These are phyloP conservation scores for Citrullus mucosospermus DNA, from an alignment of 306 rosid species.

Conservation along the genomic window DNA sequence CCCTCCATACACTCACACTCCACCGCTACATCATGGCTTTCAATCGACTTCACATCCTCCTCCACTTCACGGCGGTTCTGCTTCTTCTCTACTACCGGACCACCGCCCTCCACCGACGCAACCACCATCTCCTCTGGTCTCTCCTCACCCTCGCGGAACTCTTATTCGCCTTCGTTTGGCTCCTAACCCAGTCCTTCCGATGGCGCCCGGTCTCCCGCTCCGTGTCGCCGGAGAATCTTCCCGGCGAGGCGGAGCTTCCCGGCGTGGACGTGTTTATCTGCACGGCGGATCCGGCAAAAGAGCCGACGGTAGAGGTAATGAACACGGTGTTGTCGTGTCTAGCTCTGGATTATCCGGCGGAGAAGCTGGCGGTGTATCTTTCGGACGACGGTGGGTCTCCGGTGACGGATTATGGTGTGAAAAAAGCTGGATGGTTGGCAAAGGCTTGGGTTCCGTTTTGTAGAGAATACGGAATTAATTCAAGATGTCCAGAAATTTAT, in stretches of 20 bases:
- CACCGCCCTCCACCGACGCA: constrained; percentile 19
- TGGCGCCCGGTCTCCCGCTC: constrained; percentile 45
- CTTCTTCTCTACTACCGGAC: constrained; percentile 42
- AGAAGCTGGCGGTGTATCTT: constrained; percentile 58
- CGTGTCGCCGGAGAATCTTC: constrained; percentile 45
- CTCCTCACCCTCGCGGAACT: constrained; percentile 45
- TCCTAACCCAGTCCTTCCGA: constrained; percentile 33
- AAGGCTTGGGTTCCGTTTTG: constrained; percentile 61
- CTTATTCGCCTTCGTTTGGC: constrained; percentile 50
- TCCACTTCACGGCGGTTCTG: constrained; percentile 36
- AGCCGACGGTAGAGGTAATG: constrained; percentile 60
- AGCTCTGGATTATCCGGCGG: constrained; percentile 55
- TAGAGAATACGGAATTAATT: constrained; percentile 21
- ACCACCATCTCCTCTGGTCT: constrained; percentile 29
- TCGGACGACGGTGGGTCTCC: constrained; percentile 62
- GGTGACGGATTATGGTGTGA: constrained; percentile 34
- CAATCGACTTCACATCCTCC: constrained; percentile 30
- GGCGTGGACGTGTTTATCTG: constrained; percentile 53
- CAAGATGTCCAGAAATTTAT: constrained; percentile 49
- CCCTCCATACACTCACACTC: constrained; percentile 23
- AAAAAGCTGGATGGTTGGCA: constrained; percentile 40
- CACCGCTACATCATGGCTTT: constrained; percentile 10
- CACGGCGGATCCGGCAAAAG: constrained; percentile 54
- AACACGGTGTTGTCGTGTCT: constrained; percentile 62
- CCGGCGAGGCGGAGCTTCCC: constrained; percentile 41